Evolutionary conservation across 352 stramenopile species (phyloP).

Genomic region (Pythium grandisporangium): DNA sequence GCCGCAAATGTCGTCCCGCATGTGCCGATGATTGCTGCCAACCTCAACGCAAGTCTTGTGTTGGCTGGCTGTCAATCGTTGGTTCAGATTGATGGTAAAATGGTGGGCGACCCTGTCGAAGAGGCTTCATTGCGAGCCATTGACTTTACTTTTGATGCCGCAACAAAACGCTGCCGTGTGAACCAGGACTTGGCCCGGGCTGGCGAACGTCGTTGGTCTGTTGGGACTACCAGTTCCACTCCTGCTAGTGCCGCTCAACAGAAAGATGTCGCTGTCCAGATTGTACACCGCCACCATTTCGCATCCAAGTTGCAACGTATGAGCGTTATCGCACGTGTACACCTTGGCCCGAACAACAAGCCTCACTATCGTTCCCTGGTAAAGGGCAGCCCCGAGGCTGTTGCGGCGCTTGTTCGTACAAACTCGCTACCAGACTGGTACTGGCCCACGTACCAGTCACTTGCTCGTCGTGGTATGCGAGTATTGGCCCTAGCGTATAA

Average conservation of each 20-base stretch:
- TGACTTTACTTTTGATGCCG: slow-evolving; percentile 84
- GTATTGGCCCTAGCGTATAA: slow-evolving; percentile 96
- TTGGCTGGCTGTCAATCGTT: slow-evolving; percentile 95
- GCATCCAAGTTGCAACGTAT: slow-evolving; percentile 95
- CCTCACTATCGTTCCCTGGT: slow-evolving; percentile 88
- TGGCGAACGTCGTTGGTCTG: slow-evolving; percentile 64
- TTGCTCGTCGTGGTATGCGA: slow-evolving; percentile 79
- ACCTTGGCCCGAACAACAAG: slow-evolving; percentile 57
- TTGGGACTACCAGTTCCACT: too few relatives aligned
- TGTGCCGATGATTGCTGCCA: slow-evolving; percentile 78
- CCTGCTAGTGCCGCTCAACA: slow-evolving; percentile 46
- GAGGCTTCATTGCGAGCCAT: slow-evolving; percentile 95
- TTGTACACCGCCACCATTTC: slow-evolving; percentile 94
- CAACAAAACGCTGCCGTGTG: slow-evolving; percentile 61
- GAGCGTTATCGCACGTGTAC: slow-evolving; percentile 92
- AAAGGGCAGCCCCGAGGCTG: slow-evolving; percentile 96
- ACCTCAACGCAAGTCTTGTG: slow-evolving; percentile 74
- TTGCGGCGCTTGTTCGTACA: slow-evolving; percentile 79
- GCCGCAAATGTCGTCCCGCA: slow-evolving; percentile 43
- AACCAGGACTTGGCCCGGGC: slow-evolving; percentile 67
- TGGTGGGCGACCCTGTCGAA: slow-evolving; percentile 98
- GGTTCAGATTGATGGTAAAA: slow-evolving; percentile 94
- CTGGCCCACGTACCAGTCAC: slow-evolving; percentile 79
- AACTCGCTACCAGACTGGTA: slow-evolving; percentile 87
- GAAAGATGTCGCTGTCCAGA: slow-evolving; percentile 81